Base-by-base conservation (phyloP, 2,329 filamentous ascomycete species). In the Aspergillus sp. region DNA sequence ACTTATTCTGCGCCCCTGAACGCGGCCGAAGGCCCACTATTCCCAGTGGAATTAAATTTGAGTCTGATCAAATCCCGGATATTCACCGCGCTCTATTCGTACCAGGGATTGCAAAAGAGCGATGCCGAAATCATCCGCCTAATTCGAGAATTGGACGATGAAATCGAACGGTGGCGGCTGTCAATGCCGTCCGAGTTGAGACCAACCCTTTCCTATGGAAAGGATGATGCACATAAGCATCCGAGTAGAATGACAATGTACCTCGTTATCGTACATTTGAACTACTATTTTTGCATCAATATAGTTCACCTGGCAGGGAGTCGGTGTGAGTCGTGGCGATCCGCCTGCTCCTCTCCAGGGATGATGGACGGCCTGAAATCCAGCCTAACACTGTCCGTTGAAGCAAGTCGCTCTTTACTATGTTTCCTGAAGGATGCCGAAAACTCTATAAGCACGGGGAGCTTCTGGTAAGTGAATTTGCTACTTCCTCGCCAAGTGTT, bases 61-160 rank as follows among this genome's bases (percentile, higher is more conserved):
- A 47, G 42, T 11, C 9, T 53, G 7, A 47, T 53, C 32, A 20
- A 53, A 18, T 47, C 51, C 4, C 30, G 42, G 12, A 44, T 44
- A 5, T 47, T 47, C 30, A 45, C 12, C 11, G 30, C 20, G 13
- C 42, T 53, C 1, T 53, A 32, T 17, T 53, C 51, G 3, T 20
- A 24, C 11, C 15, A n/a, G 4, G 51, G 41, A 2, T 20, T 22
- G 18, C 42, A 18, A 18, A 47, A 47, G 15, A 38, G 30, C 3
- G 41, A 53, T 18, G 32, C 51, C 12, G 51, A 53, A 34, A 26
- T 48, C 2, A 34, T 53, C 9, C 26, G 30, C 7, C 38, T 42
- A 8, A 47, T 53, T 42, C 51, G 51, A 30, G 51, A 53, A 22
- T 20, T 53, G 17, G 51, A 53, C 17, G 20, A 38, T 6, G 42